These are phyloP conservation scores for Handroanthus guayacan DNA, from an alignment of 257 asterid genomes.

Conservation along the genomic window DNA sequence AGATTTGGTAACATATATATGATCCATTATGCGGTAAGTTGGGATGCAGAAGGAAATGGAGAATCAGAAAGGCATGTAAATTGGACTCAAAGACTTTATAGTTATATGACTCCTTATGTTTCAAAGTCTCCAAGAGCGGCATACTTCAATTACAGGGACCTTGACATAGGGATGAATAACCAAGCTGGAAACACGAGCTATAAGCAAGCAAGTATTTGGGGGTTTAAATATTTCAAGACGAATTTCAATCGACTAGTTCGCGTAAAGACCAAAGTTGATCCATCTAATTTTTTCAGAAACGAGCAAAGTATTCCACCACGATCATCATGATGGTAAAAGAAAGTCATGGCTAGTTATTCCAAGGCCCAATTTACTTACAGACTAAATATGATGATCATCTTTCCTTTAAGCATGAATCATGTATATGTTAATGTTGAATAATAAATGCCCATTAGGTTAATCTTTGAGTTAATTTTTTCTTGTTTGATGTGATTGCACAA, in stretches of 20 bases:
- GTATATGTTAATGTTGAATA: too few species aligned
- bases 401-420: too few species aligned
- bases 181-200: not conserved
- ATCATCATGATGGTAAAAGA: not conserved
- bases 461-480: too few species aligned
- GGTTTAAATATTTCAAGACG: not conserved
- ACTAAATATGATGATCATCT: too few species aligned
- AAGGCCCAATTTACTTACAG: too few species aligned
- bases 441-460: too few species aligned
- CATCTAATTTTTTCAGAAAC: too few species aligned
- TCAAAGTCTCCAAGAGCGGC: not conserved
- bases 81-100: not conserved
- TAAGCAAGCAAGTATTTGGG: slow-evolving; percentile 13
- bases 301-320: not conserved
- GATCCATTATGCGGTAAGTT: not conserved
- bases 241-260: slow-evolving; percentile 11
- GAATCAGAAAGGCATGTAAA: not conserved
- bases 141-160: not conserved
- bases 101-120: not conserved
- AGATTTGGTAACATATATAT: not conserved
- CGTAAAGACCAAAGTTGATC: not conserved
- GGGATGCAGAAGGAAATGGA: not conserved
- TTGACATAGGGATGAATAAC: not conserved
- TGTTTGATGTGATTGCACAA: too few species aligned
- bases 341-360: too few species aligned